Evolutionary conservation across 1,284 basidiomycete genomes (phyloP).

Genomic region (Marasmius oreades): DNA sequence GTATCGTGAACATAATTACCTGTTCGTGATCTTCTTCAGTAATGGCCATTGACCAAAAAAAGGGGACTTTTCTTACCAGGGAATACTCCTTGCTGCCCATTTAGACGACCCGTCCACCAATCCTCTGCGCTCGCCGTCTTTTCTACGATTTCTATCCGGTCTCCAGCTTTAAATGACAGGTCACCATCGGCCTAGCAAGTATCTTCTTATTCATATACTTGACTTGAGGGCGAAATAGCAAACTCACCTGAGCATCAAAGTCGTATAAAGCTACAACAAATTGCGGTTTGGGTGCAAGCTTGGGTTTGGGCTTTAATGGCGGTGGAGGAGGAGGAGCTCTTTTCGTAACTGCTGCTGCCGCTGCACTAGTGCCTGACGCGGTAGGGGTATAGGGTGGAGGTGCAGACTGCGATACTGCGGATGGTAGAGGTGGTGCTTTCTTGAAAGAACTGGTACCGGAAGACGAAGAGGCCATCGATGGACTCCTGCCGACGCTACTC

Average conservation of each 20-base stretch:
- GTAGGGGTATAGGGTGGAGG: constrained; percentile 58
- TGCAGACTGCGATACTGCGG: constrained; percentile 29
- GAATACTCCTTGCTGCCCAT: constrained; percentile 89
- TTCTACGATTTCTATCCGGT: constrained; percentile 90
- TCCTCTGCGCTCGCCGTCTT: constrained; percentile 85
- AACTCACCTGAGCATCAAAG: constrained; percentile 75
- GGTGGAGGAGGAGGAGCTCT: constrained; percentile 88
- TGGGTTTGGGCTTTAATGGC: constrained; percentile 82
- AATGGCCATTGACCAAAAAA: background rate
- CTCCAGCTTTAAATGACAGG: constrained; percentile 88
- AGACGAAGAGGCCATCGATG: constrained; percentile 38
- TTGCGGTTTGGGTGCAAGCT: constrained; percentile 51
- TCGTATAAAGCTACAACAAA: constrained; percentile 96
- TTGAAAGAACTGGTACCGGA: constrained; percentile 40
- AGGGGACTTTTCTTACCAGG: constrained; percentile 66
- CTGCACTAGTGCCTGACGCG: constrained; percentile 28
- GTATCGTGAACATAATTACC: constrained; percentile 54
- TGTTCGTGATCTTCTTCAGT: constrained; percentile 14
- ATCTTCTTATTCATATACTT: constrained; percentile 7
- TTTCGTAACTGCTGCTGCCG: constrained; percentile 53
- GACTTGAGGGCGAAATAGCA: constrained; percentile 12
- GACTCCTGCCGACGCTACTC: constrained; percentile 21
- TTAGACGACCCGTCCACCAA: constrained; percentile 95
- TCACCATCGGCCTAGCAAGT: constrained; percentile 82
- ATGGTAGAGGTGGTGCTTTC: constrained; percentile 43